Evolutionary conservation across 1,139 yeast species (phyloP).

Genomic region (Kodamaea ohmeri): DNA sequence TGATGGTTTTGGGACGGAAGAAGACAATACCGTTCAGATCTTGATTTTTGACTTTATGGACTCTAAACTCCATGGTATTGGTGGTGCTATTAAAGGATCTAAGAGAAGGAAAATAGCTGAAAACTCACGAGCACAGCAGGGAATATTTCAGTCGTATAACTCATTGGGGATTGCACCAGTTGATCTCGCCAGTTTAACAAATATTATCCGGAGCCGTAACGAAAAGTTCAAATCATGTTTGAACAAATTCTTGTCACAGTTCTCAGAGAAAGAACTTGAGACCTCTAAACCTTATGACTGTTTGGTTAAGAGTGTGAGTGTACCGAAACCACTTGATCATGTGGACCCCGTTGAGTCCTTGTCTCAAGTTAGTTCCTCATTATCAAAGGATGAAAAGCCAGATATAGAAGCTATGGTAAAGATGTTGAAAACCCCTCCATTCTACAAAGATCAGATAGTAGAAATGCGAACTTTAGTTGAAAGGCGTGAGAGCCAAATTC

Average conservation of each 20-base stretch:
- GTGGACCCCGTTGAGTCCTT: constrained; percentile 38
- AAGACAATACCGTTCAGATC: constrained; percentile 41
- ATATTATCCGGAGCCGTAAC: constrained; percentile 59
- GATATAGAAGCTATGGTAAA: constrained; percentile 40
- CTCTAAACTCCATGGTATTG: constrained; percentile 49
- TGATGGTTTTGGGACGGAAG: constrained; percentile 16
- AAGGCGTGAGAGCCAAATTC: neutral
- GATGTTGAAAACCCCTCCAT: constrained; percentile 41
- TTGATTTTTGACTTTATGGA: constrained; percentile 78
- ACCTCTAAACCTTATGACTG: constrained; percentile 14
- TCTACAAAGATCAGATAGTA: constrained; percentile 62
- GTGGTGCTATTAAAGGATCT: constrained; percentile 24
- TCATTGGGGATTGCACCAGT: constrained; percentile 25
- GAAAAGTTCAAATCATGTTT: constrained; percentile 49
- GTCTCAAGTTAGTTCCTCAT: constrained; percentile 20
- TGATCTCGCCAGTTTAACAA: constrained; percentile 43
- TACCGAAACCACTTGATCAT: constrained; percentile 47
- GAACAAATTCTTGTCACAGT: constrained; percentile 34
- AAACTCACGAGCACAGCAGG: constrained; percentile 13
- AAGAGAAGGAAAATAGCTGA: constrained; percentile 17
- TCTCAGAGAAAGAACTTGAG: constrained; percentile 22
- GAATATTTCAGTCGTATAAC: constrained; percentile 28
- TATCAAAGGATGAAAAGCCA: constrained; percentile 17
- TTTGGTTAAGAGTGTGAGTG: constrained; percentile 13
- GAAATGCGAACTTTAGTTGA: constrained; percentile 28